Evolutionary conservation across 2,329 filamentous ascomycete species (phyloP).

Genomic region (Bipolaris gigantea): DNA sequence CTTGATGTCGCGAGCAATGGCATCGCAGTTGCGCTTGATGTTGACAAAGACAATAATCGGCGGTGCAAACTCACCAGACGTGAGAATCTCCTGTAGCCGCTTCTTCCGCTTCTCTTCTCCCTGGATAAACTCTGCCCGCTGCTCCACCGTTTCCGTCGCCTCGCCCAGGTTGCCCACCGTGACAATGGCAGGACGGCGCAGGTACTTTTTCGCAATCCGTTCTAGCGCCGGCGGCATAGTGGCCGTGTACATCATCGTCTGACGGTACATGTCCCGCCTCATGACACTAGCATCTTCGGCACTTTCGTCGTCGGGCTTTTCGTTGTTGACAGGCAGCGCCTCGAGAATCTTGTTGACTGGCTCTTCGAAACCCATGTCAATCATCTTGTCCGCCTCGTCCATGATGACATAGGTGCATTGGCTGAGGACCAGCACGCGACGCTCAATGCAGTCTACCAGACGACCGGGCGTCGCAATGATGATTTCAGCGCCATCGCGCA

Average conservation of each 20-base stretch:
- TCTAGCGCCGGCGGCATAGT: conserved; percentile 95
- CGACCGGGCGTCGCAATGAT: conserved; percentile 98
- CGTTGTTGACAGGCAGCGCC: conserved; percentile 86
- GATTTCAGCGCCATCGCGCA: conserved; percentile 93
- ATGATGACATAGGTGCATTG: conserved; percentile 99
- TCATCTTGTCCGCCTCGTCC: conserved; percentile 99
- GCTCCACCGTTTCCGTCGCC: conserved; percentile 96
- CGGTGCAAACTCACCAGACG: conserved; percentile 75
- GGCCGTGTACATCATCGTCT: conserved; percentile 99
- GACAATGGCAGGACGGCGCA: conserved; percentile 88
- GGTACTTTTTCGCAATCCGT: conserved; percentile 94
- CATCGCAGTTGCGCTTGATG: conserved; percentile 98
- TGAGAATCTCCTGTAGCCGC: conserved; percentile 86
- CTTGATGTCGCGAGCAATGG: conserved; percentile 91
- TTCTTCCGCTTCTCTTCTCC: conserved; percentile 98
- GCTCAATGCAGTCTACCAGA: conserved; percentile 94
- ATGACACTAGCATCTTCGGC: conserved; percentile 87
- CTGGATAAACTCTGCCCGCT: conserved; percentile 86
- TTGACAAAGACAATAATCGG: conserved; percentile 99
- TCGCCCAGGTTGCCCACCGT: conserved; percentile 94
- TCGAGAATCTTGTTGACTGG: conserved; percentile 97
- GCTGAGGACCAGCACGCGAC: conserved; percentile 84
- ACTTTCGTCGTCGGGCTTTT: conserved; percentile 91
- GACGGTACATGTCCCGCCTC: conserved; percentile 82
- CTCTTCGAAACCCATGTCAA: conserved; percentile 96